Base-by-base conservation (phyloP, 805 yeast species). In the Alloascoidea hylecoeti region DNA sequence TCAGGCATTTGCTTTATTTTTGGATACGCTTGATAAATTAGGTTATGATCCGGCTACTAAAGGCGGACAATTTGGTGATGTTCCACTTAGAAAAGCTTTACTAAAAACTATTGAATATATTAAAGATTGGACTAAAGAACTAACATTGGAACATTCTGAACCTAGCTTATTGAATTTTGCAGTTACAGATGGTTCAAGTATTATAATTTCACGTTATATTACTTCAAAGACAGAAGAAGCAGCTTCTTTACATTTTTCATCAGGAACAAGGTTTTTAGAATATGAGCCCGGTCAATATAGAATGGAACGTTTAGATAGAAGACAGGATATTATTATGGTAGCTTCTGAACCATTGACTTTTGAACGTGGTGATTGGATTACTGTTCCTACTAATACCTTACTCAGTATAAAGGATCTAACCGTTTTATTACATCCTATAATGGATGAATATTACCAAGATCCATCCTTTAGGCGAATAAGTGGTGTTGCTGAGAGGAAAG, bases 311-410 rank as follows among this genome's bases (percentile, higher is more conserved):
- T 64, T 83, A 42, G 94, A 88, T 56, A 68, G 96, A 39, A 81
- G 92, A 5, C 96, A 89, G 56, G 89, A 85, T 56, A 89, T 92
- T 14, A 79, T 89, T n/a, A 80, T 92, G 78, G 92, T 92, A 37
- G 95, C 98, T 1, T 80, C 94, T 14, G 98, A 92, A 53, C 98
- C 98, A 0, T 65, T 92, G 41, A 92, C 98, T 0, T 92, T 92
- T 56, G 97, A 92, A 60, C 64, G 98, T 40, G 89, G 88, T 32
- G 98, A 92, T 58, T 92, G 98, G 98, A 82, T 89, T 38, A 78
- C 96, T 3, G 94, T 92, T 1, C 97, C 97, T 2, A 81, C 97
- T 1, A 92, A 92, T 54, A 81, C 96, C 2, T 63, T 79, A 1
- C 56, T 92, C 13, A 82, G 95, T 0, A 75, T 92, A 42, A 77